phyloP scores from a whole-genome alignment of 176 grass and related monocot species.

The Musa troglodytarum region DNA sequence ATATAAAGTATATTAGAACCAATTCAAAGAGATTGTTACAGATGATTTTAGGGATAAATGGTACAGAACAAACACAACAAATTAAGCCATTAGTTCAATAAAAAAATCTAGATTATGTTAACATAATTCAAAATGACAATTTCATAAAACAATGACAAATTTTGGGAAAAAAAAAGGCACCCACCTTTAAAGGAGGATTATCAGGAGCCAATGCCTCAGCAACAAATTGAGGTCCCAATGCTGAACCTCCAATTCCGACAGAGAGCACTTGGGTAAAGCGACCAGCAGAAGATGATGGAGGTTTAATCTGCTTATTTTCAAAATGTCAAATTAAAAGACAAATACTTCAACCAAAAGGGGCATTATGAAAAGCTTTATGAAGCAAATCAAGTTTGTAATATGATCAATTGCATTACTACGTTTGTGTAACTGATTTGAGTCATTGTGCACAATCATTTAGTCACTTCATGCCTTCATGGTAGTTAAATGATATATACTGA shows the following conservation, averaged over 20 bases:
- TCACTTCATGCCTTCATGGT: too few relatives aligned
- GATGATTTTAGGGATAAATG: background rate
- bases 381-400: background rate
- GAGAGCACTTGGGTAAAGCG: slow-evolving; percentile 93
- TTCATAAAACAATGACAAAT: slow-evolving; percentile 3
- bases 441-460: too few relatives aligned
- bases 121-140: background rate
- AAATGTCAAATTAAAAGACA: background rate
- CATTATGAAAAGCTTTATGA: background rate
- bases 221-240: slow-evolving; percentile 96
- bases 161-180: slow-evolving; percentile 3
- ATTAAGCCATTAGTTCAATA: background rate
- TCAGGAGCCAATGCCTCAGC: slow-evolving; percentile 93
- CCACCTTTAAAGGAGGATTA: slow-evolving; percentile 85
- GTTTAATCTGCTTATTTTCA: slow-evolving; percentile 65
- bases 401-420: too few relatives aligned
- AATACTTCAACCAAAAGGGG: background rate
- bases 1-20: background rate
- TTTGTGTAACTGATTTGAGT: too few relatives aligned
- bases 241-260: slow-evolving; percentile 87
- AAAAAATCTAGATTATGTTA: background rate
- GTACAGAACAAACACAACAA: background rate
- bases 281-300: slow-evolving; percentile 60
- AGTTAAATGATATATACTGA: too few relatives aligned
- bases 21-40: background rate